A percentile compares a stretch with the other conserved stretches of the same genome.
Evolutionary conservation across 352 stramenopile species (phyloP).

Genomic region (Blastocystis sp.): DNA sequence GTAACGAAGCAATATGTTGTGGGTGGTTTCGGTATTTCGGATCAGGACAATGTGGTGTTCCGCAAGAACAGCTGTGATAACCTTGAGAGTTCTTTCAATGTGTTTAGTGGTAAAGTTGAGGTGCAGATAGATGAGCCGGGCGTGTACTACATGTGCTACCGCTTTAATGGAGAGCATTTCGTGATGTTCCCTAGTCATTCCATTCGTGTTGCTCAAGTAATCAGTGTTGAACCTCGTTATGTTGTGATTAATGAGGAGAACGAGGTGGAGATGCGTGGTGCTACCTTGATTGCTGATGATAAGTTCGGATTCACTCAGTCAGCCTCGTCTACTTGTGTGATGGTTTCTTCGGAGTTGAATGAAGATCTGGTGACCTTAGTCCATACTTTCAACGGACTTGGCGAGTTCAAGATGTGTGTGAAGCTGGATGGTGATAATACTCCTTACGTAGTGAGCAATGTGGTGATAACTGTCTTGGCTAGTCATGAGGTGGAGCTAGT

Average conservation of each 20-base stretch:
- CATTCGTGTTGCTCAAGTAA: constrained; percentile 36
- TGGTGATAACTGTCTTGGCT: background rate
- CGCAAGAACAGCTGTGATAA: constrained; percentile 29
- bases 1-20: background rate
- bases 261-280: background rate
- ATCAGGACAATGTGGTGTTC: constrained; percentile 37
- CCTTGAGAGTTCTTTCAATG: background rate
- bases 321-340: background rate
- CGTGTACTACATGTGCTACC: constrained; percentile 41
- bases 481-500: constrained; percentile 9
- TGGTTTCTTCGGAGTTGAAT: background rate
- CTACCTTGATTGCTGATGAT: constrained; percentile 6
- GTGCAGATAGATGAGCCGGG: constrained; percentile 2
- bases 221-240: background rate
- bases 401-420: constrained; percentile 15
- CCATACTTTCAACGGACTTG: background rate
- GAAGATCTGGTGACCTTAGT: background rate
- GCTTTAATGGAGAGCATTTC: constrained; percentile 6
- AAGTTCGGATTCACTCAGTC: constrained; percentile 6
- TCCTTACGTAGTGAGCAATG: background rate
- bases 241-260: constrained; percentile 48
- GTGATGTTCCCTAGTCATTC: constrained; percentile 5
- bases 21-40: constrained; percentile 7
- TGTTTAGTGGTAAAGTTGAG: background rate
- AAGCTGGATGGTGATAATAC: background rate